Percentiles rank a stretch among this genome's conserved stretches.
Evolutionary conservation across 2,329 filamentous ascomycete species (phyloP).

Genomic region (Beauveria medogensis): DNA sequence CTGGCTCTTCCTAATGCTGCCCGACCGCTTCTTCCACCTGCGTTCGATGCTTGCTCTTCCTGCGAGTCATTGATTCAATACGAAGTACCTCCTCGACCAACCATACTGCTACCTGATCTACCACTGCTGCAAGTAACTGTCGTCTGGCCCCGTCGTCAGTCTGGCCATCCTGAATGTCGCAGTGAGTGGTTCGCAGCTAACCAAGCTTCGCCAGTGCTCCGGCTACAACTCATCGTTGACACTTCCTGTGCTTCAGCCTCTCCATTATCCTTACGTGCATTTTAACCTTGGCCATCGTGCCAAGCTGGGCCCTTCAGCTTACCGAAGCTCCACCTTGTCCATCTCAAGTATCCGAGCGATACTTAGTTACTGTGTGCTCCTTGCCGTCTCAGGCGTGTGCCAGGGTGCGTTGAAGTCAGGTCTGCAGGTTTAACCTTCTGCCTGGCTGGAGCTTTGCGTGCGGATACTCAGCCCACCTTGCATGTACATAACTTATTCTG

Average conservation of each 20-base stretch:
- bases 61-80: slow-evolving; percentile 5
- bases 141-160: neutral
- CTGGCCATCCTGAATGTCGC: neutral
- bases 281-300: neutral
- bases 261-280: neutral
- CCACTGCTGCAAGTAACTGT: neutral
- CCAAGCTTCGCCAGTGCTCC: slow-evolving; percentile 1
- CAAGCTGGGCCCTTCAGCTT: neutral
- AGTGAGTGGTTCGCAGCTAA: slow-evolving; percentile 3
- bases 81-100: neutral
- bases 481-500: slow-evolving; percentile 3
- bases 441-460: neutral
- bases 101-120: neutral
- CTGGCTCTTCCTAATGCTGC: neutral
- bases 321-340: neutral
- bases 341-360: neutral
- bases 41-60: neutral
- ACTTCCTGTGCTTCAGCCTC: slow-evolving; percentile 1
- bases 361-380: neutral
- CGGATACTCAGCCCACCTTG: neutral
- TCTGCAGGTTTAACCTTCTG: neutral
- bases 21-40: slow-evolving; percentile 9
- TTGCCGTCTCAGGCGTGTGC: slow-evolving; percentile 1
- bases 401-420: neutral
- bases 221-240: neutral